A percentile compares a stretch with the other conserved stretches of the same genome.
phyloP scores from a whole-genome alignment of 768 basidiomycete genomes.

The Lepiota venenata region DNA sequence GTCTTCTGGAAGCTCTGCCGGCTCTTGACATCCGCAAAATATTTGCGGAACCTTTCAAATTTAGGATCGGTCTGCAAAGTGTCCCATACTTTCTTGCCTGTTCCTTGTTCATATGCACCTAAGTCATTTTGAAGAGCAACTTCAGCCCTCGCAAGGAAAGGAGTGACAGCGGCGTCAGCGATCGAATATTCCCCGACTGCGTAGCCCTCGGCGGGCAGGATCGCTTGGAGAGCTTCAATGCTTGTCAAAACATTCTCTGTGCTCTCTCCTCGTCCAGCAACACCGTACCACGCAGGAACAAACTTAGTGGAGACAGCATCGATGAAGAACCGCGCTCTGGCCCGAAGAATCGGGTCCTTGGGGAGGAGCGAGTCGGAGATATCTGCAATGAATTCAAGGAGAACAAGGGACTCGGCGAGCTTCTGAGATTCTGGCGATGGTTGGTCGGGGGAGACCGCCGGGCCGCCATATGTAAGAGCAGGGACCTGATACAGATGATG shows the following conservation, averaged over 20 bases:
- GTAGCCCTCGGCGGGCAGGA: slow-evolving; percentile 46
- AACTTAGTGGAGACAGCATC: slow-evolving; percentile 49
- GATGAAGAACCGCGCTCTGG: slow-evolving; percentile 61
- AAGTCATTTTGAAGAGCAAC: slow-evolving; percentile 44
- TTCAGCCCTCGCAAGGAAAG: slow-evolving; percentile 57
- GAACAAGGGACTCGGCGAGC: slow-evolving; percentile 61
- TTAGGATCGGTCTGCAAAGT: slow-evolving; percentile 39
- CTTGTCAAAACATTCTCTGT: slow-evolving; percentile 37
- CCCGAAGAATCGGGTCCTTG: slow-evolving; percentile 50
- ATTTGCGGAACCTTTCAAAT: slow-evolving; percentile 47
- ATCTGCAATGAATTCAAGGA: slow-evolving; percentile 67
- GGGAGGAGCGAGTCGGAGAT: slow-evolving; percentile 55
- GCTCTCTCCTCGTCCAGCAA: slow-evolving; percentile 35
- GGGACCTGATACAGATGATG: slow-evolving; percentile 39
- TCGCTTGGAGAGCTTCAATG: slow-evolving; percentile 44
- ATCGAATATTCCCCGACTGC: slow-evolving; percentile 50
- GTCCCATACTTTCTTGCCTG: slow-evolving; percentile 41
- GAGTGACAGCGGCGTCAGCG: slow-evolving; percentile 59
- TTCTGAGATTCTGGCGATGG: slow-evolving; percentile 62
- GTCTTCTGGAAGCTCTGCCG: slow-evolving; percentile 55
- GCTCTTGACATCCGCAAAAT: slow-evolving; percentile 41
- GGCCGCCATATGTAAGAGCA: slow-evolving; percentile 60
- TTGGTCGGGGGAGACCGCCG: slow-evolving; percentile 46
- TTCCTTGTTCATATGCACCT: slow-evolving; percentile 46
- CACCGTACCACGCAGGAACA: slow-evolving; percentile 32